phyloP scores from a whole-genome alignment of 441 rosid species.

The Bocquillonia castaneifolia region DNA sequence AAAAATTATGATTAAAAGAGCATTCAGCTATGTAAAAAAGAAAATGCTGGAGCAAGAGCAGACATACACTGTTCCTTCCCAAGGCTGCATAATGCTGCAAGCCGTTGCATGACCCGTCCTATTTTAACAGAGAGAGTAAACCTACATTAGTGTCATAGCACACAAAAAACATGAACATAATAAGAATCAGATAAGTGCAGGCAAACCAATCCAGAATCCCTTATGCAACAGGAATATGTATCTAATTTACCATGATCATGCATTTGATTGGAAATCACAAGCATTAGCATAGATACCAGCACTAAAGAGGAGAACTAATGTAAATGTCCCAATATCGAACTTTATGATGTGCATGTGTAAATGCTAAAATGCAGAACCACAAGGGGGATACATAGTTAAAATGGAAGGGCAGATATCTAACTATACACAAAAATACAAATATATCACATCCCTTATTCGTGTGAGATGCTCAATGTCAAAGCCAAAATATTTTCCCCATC shows the following conservation, averaged over 20 bases:
- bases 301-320: not conserved
- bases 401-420: not conserved
- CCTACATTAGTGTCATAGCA: not conserved
- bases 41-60: slow-evolving; percentile 16
- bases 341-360: not conserved
- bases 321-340: not conserved
- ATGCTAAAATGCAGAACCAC: not conserved
- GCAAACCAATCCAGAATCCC: not conserved
- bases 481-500: too few relatives aligned
- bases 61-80: slow-evolving; percentile 81
- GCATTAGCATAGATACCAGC: not conserved
- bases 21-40: not conserved
- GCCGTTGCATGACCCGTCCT: slow-evolving; percentile 99
- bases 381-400: not conserved
- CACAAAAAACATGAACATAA: not conserved
- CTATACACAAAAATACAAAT: not conserved
- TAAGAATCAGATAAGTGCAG: not conserved
- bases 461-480: too few relatives aligned
- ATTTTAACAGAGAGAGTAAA: not conserved
- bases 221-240: not conserved
- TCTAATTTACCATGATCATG: not conserved
- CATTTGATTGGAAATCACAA: not conserved
- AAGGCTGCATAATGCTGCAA: slow-evolving; percentile 93
- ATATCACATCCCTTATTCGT: too few relatives aligned
- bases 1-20: not conserved